Evolutionary conservation across 305 asterid species (phyloP).

Genomic region (Fraxinus platypoda): DNA sequence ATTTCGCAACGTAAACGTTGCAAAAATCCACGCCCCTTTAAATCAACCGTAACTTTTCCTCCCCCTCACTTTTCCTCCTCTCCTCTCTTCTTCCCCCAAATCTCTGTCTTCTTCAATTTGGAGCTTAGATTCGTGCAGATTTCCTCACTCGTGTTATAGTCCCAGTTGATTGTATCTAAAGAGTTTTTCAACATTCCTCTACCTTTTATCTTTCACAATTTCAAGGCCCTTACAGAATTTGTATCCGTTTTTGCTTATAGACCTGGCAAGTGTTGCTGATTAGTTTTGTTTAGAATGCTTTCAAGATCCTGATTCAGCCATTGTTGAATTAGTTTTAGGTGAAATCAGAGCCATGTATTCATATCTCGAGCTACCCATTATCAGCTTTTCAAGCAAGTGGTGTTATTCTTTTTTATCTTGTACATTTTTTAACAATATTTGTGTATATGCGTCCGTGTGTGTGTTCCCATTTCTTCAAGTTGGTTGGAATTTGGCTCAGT

Average conservation of each 20-base stretch:
- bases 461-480: conserved; percentile 15
- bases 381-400: conserved; percentile 15
- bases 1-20: no score
- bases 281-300: neutral
- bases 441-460: neutral
- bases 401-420: neutral
- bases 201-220: neutral
- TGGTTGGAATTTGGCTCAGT: conserved; percentile 35
- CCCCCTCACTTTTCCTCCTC: no score
- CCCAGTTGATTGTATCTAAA: no score
- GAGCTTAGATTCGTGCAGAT: no score
- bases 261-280: conserved; percentile 4
- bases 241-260: neutral
- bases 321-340: neutral
- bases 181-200: neutral
- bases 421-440: neutral
- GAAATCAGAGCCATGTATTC: neutral
- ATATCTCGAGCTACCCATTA: neutral
- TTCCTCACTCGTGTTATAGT: no score
- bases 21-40: no score
- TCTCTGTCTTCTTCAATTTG: no score
- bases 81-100: no score
- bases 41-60: no score
- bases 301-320: neutral
- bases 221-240: neutral